Percentiles rank a stretch among this genome's conserved stretches.
phyloP scores from a whole-genome alignment of 441 rosid genomes.

The Biscutella laevigata region DNA sequence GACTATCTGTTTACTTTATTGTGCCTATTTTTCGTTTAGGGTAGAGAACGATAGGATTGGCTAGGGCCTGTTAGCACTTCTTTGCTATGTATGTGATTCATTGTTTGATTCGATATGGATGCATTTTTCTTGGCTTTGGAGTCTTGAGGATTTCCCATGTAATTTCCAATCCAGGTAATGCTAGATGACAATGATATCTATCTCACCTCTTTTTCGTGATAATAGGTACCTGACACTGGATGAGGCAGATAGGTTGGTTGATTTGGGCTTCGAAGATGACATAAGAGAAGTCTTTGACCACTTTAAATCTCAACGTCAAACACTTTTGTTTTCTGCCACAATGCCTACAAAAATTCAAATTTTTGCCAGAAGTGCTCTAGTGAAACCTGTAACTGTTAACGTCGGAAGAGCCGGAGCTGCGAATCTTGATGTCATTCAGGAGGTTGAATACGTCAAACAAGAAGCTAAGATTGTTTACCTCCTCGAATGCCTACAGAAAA shows the following conservation, averaged over 20 bases:
- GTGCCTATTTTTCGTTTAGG: not conserved
- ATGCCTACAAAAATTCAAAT: conserved; percentile 93
- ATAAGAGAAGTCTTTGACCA: conserved; percentile 90
- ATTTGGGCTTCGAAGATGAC: conserved; percentile 94
- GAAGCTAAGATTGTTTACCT: conserved; percentile 96
- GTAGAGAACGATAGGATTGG: not conserved
- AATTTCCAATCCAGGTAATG: not conserved
- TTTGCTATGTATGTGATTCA: not conserved
- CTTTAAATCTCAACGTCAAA: conserved; percentile 85
- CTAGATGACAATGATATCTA: not conserved
- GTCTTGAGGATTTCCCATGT: conserved; percentile 1
- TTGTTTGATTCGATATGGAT: not conserved
- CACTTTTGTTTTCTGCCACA: conserved; percentile 86
- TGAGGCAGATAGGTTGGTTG: conserved; percentile 93
- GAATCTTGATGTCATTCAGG: conserved; percentile 91
- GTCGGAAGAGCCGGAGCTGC: conserved; percentile 98
- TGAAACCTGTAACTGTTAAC: conserved; percentile 73
- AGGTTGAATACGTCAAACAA: conserved; percentile 90
- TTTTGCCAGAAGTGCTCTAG: conserved; percentile 84
- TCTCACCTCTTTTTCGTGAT: not conserved
- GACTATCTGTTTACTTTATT: not conserved
- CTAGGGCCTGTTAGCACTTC: not conserved
- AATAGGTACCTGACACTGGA: conserved; percentile 80
- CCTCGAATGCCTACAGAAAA: conserved; percentile 84
- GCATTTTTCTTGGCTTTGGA: not conserved